Percentiles rank a stretch among this genome's conserved stretches.
phyloP scores from a whole-genome alignment of 331 rosid species.

The Spiraea crenata region DNA sequence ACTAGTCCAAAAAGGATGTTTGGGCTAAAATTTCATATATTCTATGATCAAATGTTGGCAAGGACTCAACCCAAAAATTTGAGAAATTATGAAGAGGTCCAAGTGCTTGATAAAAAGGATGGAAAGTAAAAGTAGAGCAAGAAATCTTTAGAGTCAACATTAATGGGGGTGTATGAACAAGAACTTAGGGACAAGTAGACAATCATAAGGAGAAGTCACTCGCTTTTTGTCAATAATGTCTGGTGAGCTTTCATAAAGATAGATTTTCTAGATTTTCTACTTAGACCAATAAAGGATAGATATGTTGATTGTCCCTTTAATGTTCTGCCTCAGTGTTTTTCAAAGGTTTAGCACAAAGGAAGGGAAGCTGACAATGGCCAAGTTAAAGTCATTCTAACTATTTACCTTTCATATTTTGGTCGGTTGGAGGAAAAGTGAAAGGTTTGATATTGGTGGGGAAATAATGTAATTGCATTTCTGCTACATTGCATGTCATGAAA shows the following conservation, averaged over 20 bases:
- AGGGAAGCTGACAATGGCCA: not conserved
- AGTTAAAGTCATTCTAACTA: not conserved
- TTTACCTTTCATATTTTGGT: slow-evolving; percentile 2
- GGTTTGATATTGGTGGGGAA: not conserved
- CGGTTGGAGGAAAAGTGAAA: not conserved
- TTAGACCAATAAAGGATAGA: slow-evolving; percentile 12
- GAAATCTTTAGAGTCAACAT: not conserved
- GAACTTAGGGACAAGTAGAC: not conserved
- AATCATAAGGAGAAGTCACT: not conserved
- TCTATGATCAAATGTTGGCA: too few species aligned
- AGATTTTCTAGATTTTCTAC: not conserved
- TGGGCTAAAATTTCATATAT: not conserved
- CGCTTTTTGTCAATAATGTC: slow-evolving; percentile 4
- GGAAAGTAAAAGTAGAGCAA: not conserved
- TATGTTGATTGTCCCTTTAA: slow-evolving; percentile 2
- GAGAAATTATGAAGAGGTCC: slow-evolving; percentile 1
- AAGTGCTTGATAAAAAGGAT: not conserved
- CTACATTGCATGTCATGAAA: not conserved
- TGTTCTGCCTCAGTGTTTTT: not conserved
- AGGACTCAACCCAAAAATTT: not conserved
- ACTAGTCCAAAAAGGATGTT: not conserved
- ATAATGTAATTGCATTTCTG: too few species aligned
- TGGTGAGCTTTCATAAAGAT: not conserved
- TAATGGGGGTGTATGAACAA: not conserved
- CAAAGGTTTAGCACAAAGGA: not conserved